A percentile compares a stretch with the other conserved stretches of the same genome.
Evolutionary conservation across 331 rosid genomes (phyloP).

Genomic region (Malus hybrid): DNA sequence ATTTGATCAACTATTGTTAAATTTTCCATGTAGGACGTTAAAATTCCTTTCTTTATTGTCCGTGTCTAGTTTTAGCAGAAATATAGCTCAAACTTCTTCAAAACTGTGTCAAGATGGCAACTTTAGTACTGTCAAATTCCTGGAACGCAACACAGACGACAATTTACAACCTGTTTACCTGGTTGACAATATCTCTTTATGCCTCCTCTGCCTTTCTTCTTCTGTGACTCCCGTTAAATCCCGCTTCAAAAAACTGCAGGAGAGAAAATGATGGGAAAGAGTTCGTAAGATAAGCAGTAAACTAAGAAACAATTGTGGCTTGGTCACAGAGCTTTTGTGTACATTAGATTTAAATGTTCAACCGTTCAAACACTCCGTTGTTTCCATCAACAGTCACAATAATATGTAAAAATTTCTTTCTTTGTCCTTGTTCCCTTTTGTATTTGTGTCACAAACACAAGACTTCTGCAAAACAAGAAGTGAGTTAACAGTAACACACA

Average conservation of each 20-base stretch:
- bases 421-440: not conserved
- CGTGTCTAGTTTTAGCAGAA: no score
- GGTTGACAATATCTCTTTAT: constrained; percentile 83
- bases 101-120: not conserved
- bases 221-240: constrained; percentile 78
- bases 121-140: not conserved
- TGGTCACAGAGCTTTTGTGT: not conserved
- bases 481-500: constrained; percentile 18
- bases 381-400: not conserved
- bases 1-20: no score
- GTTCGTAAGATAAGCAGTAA: not conserved
- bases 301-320: not conserved
- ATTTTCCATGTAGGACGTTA: no score
- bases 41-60: no score
- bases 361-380: not conserved
- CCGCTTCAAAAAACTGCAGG: constrained; percentile 59
- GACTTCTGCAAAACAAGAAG: not conserved
- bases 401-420: not conserved
- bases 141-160: not conserved
- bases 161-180: constrained; percentile 42
- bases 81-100: no score
- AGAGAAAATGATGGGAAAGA: not conserved
- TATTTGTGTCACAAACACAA: not conserved
- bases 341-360: not conserved
- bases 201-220: constrained; percentile 82